Evolutionary conservation across 352 stramenopile species (phyloP).

Genomic region (Phytophthora crassamura): DNA sequence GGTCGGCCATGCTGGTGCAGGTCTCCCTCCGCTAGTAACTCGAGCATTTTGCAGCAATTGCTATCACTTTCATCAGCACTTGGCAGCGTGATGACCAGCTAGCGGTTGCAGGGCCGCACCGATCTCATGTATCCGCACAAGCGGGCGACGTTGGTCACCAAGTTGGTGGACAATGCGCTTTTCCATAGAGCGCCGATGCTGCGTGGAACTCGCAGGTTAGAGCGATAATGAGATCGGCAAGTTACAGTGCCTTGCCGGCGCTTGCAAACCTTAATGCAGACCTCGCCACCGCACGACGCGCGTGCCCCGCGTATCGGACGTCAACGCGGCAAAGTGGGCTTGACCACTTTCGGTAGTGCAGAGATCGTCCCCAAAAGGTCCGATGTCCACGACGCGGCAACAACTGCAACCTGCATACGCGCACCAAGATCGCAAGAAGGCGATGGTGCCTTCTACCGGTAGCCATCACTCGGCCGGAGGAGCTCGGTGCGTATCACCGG

Average conservation of each 20-base stretch:
- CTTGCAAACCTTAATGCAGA: too few species aligned
- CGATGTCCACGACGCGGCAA: conserved; percentile 29
- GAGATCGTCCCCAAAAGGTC: conserved; percentile 34
- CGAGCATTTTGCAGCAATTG: not conserved
- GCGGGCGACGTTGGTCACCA: conserved; percentile 10
- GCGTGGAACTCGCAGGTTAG: conserved; percentile 20
- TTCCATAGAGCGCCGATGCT: conserved; percentile 23
- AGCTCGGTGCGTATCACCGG: conserved; percentile 20
- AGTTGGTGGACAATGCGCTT: conserved; percentile 25
- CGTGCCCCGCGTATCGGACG: conserved; percentile 16
- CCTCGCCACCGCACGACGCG: too few species aligned
- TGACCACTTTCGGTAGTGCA: conserved; percentile 17
- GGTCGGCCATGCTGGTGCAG: not conserved
- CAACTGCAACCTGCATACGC: conserved; percentile 11
- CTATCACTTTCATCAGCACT: conserved; percentile 7
- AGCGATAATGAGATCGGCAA: conserved; percentile 29
- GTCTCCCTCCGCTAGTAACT: not conserved
- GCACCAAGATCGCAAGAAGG: conserved; percentile 15
- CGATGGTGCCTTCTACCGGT: conserved; percentile 11
- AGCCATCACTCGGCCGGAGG: conserved; percentile 6
- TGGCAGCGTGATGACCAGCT: not conserved
- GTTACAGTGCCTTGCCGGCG: too few species aligned
- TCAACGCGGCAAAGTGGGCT: too few species aligned
- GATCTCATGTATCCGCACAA: conserved; percentile 33
- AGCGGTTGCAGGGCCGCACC: not conserved